phyloP scores from a whole-genome alignment of 225 moss, liverwort and hornwort species.

The Asterella californica region DNA sequence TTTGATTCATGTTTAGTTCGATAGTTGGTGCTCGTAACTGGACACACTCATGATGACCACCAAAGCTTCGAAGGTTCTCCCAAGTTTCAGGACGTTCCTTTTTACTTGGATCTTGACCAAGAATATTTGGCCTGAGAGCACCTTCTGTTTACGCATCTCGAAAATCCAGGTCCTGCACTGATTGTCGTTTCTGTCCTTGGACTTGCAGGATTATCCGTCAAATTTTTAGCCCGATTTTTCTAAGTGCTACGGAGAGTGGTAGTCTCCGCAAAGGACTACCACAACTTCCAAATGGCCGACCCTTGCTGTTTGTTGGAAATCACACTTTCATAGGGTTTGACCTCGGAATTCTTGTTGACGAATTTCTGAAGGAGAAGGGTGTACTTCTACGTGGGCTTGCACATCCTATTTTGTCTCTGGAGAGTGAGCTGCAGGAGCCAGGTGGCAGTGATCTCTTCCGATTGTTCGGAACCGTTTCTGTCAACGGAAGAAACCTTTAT shows the following conservation, averaged over 20 bases:
- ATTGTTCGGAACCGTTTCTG: constrained; percentile 66
- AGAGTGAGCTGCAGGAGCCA: constrained; percentile 46
- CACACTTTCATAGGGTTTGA: constrained; percentile 82
- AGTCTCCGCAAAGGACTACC: constrained; percentile 57
- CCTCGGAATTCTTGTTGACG: constrained; percentile 52
- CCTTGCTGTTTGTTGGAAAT: constrained; percentile 81
- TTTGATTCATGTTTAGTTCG: neutral
- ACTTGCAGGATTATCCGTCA: constrained; percentile 56
- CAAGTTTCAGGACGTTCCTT: neutral
- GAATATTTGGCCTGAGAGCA: neutral
- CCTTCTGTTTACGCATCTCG: neutral
- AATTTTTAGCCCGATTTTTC: constrained; percentile 67
- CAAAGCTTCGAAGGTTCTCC: neutral
- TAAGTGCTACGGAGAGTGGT: constrained; percentile 47
- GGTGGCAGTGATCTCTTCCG: constrained; percentile 41
- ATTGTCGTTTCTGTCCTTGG: neutral
- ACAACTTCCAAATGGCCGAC: constrained; percentile 58
- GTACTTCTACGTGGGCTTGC: constrained; percentile 67
- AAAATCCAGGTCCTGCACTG: neutral
- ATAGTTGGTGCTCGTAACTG: neutral
- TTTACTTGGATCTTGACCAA: neutral
- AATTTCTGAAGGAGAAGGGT: constrained; percentile 49
- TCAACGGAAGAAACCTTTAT: constrained; percentile 55
- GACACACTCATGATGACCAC: neutral
- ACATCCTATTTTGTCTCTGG: constrained; percentile 49